Conservation (phyloP, 306 rosid genomes). For the Notholithocarpus densiflorus region DNA sequence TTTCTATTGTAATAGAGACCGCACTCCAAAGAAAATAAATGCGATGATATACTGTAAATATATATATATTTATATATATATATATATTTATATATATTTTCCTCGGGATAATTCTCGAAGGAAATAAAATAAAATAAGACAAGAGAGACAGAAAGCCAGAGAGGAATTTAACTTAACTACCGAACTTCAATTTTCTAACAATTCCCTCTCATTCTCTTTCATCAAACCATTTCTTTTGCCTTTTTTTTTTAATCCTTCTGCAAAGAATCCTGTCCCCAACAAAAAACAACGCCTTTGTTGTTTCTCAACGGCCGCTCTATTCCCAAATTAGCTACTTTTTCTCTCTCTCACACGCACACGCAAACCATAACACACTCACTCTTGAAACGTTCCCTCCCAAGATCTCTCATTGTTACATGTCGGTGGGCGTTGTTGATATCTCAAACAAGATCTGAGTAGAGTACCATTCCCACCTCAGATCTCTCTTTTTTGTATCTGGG, state of each 20-base stretch:
- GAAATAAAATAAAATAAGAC: too few relatives aligned
- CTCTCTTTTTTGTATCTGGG: conserved; percentile 42
- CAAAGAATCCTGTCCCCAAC: conserved; percentile 16
- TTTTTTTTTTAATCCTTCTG: not conserved
- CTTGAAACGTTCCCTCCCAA: conserved; percentile 14
- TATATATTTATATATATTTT: too few relatives aligned
- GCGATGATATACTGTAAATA: too few relatives aligned
- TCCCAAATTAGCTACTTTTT: conserved; percentile 3
- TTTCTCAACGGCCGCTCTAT: conserved; percentile 12
- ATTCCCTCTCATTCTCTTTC: conserved; percentile 23
- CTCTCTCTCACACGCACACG: not conserved
- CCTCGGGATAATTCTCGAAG: too few relatives aligned
- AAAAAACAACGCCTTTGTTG: not conserved
- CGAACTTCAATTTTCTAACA: not conserved
- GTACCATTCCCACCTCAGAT: conserved; percentile 1
- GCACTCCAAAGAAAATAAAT: too few relatives aligned
- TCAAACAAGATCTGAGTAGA: conserved; percentile 35
- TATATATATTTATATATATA: too few relatives aligned
- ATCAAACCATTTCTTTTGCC: conserved; percentile 6
- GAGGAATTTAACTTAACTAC: conserved; percentile 2
- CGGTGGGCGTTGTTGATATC: conserved; percentile 10
- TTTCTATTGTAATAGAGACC: too few relatives aligned
- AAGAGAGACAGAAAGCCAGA: not conserved
- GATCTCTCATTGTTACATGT: conserved; percentile 27
- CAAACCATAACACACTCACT: not conserved